Evolutionary conservation across 1,284 basidiomycete species (phyloP).

Genomic region (Ceratobasidium sp.): DNA sequence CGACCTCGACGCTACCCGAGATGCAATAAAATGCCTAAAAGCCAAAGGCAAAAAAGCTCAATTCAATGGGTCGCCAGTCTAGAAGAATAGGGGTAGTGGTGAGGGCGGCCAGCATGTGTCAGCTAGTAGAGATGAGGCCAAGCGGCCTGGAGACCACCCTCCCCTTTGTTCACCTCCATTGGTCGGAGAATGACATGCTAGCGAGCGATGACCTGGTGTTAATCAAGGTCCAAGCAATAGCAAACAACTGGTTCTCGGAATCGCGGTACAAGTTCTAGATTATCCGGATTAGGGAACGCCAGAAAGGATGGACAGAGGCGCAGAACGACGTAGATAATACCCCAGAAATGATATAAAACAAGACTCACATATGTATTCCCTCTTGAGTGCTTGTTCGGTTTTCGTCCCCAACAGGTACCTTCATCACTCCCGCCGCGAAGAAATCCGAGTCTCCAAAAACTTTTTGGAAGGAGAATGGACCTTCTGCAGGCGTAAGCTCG

Average conservation of each 20-base stretch:
- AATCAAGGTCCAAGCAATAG: too few relatives aligned
- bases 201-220: too few relatives aligned
- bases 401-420: slow-evolving; percentile 82
- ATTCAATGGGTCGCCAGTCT: neutral
- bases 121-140: too few relatives aligned
- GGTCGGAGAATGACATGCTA: too few relatives aligned
- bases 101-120: too few relatives aligned
- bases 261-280: too few relatives aligned
- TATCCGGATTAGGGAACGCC: too few relatives aligned
- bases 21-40: slow-evolving; percentile 91
- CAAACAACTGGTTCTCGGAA: too few relatives aligned
- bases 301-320: too few relatives aligned
- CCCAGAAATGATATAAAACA: slow-evolving; percentile 1
- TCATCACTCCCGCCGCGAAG: slow-evolving; percentile 89
- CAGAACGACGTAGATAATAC: too few relatives aligned
- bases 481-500: slow-evolving; percentile 67
- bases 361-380: slow-evolving; percentile 93
- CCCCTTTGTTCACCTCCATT: too few relatives aligned
- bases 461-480: slow-evolving; percentile 89
- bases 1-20: slow-evolving; percentile 88
- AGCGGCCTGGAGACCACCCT: neutral
- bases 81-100: neutral
- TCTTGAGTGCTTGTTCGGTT: slow-evolving; percentile 89
- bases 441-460: slow-evolving; percentile 95
- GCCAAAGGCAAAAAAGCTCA: neutral